phyloP scores from a whole-genome alignment of 2,329 filamentous ascomycete genomes.

The Colletotrichum eremochloae region DNA sequence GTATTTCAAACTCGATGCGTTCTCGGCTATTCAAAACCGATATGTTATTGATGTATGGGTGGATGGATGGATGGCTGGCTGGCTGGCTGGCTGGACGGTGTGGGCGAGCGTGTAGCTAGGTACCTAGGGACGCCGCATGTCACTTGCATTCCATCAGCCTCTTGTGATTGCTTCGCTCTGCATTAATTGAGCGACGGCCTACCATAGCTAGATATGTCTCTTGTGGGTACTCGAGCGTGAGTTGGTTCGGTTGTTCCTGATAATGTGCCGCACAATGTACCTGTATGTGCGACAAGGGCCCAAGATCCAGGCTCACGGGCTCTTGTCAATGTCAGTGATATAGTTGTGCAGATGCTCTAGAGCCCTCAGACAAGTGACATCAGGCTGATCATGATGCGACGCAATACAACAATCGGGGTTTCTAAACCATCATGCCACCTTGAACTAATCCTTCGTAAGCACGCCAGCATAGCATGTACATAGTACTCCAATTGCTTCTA shows the following conservation, averaged over 20 bases:
- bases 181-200: not conserved
- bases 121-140: not conserved
- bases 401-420: slow-evolving; percentile 1
- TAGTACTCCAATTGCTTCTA: not conserved
- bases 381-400: not conserved
- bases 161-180: not conserved
- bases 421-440: slow-evolving; percentile 12
- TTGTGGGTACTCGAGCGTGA: not conserved
- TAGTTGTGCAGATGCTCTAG: not conserved
- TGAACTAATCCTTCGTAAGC: not conserved
- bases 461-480: not conserved
- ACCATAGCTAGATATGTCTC: not conserved
- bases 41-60: not conserved
- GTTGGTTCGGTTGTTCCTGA: slow-evolving; percentile 8
- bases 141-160: not conserved
- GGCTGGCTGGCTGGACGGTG: not conserved
- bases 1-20: slow-evolving; percentile 1
- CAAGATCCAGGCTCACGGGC: slow-evolving; percentile 22
- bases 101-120: not conserved
- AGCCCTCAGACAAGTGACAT: slow-evolving; percentile 20
- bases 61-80: not conserved
- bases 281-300: slow-evolving; percentile 28
- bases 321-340: not conserved
- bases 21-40: not conserved
- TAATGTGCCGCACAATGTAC: slow-evolving; percentile 19